Evolutionary conservation across 345 rosid genomes (phyloP), one percentile per base, ranked within the genome.

Genomic region (Conringia planisiliqua): DNA sequence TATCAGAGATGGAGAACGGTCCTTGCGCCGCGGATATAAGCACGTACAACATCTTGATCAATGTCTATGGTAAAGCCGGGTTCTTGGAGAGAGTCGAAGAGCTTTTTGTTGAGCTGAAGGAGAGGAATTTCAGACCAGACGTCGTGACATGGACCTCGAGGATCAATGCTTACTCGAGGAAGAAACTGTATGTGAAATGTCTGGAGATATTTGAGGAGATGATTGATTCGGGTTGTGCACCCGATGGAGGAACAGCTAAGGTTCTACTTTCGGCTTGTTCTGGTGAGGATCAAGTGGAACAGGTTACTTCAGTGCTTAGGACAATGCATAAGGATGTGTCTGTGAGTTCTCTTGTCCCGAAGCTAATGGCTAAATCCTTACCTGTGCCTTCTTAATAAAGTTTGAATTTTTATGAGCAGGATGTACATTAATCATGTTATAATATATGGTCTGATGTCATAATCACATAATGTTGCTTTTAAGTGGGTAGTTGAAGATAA

Each of bases 81-180:
- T 91, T 82, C 77, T 58, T 91, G 24, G 85, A 91, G 44, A 86
- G 83, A 77, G 83, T 88, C 68, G 97, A 91, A 66, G 88, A 76
- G 54, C 60, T 88, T 57, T 91, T 93, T 70, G 58, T 11, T 0
- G 78, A 79, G 29, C 82, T 91, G 43, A 63, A 82, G 10, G 69
- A 62, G 44, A 88, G 61, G 75, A 80, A 71, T 9, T 46, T 87
- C 65, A 82, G 54, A 54, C 86, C 96, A 0, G 96, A 93, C 70
- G 98, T 89, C 2, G 95, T 93, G 73, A 93, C 98, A 7, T 93
- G 97, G 98, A 93, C 98, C 0, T 89, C 97, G 3, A 82, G 96
- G 52, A 71, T 88, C 0, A 94, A 91, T 7, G 95, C 88, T 29
- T 91, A 89, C 79, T 88, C 98, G 0, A 88, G 89, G 58, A 93